Evolutionary conservation across 1,284 basidiomycete genomes (phyloP), one percentile per base, ranked within the genome.

Genomic region (Apiotrichum siamense): DNA sequence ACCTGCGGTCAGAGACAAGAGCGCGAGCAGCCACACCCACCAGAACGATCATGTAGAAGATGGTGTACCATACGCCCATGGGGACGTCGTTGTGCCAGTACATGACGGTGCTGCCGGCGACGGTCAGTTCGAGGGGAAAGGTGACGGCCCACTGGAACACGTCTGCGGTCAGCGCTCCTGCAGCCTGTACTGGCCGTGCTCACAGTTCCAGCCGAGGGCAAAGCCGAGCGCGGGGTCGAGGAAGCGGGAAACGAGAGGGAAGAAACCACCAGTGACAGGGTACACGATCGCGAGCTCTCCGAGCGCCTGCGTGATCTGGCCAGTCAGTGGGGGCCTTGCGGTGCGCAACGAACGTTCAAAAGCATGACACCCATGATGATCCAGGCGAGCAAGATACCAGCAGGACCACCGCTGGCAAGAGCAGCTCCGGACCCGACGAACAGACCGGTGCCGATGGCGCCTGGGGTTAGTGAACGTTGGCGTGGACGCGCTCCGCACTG

Each of bases 241-340:
- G 58, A 73, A 64, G 21, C 62, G 65, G 31, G 61, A 62, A 17
- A 69, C 67, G 17, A 75, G 66, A 13, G 70, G 74, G 58, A 75
- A 76, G 71, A 76, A 78, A 59, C 72, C 73, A 53, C 76, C 75
- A 50, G 74, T 69, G 51, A 77, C 75, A 12, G 75, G 76, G 62
- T 67, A 77, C 38, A 75, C 44, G 46, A 75, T 76, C 25, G 75
- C 67, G 69, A 77, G 73, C 61, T 77, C 76, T 54, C 74, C 76
- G 18, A 76, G 65, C 23, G 73, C 73, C 55, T 75, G 73, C 21
- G 68, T 70, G 42, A 73, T 46, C 52, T 54, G 47, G 7, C 10
- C n/a, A 20, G 7, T 21, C 5, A 25, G 43, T 7, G 10, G 20
- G 4, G 10, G 23, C 40, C 4, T 5, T 12, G 7, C 12, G 3